These are phyloP conservation scores for Sclerotinia trifoliorum DNA, from an alignment of 2,329 filamentous ascomycete genomes.

Conservation along the genomic window DNA sequence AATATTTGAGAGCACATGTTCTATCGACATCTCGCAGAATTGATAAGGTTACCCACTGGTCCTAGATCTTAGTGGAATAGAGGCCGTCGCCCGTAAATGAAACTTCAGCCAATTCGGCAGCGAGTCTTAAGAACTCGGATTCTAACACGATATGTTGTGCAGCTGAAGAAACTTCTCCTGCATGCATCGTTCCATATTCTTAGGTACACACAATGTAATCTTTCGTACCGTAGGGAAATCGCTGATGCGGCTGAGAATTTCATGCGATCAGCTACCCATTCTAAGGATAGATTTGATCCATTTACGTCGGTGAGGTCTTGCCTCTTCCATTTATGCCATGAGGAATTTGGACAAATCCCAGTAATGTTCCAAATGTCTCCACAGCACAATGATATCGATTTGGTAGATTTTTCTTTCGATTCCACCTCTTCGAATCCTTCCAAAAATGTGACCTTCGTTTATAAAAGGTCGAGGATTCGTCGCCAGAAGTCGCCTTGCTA, in stretches of 20 bases:
- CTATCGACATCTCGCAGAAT: neutral
- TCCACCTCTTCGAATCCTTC: constrained; percentile 23
- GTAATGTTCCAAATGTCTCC: constrained; percentile 19
- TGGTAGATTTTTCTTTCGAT: neutral
- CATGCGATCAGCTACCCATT: constrained; percentile 26
- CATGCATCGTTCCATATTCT: constrained; percentile 29
- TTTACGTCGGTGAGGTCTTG: constrained; percentile 23
- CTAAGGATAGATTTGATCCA: constrained; percentile 25
- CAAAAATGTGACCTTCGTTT: constrained; percentile 23
- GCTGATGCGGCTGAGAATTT: constrained; percentile 25
- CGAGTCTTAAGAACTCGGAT: constrained; percentile 19
- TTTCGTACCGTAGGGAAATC: constrained; percentile 23
- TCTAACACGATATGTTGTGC: constrained; percentile 14
- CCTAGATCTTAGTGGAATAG: neutral
- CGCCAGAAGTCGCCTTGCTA: neutral
- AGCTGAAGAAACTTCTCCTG: constrained; percentile 20
- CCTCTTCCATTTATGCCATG: neutral
- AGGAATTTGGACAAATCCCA: constrained; percentile 24
- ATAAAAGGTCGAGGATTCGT: constrained; percentile 17
- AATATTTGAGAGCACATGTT: too few species aligned
- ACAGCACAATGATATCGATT: constrained; percentile 27
- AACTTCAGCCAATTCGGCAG: constrained; percentile 10
- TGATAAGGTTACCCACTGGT: neutral
- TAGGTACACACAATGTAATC: constrained; percentile 22
- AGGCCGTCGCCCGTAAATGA: neutral